These are phyloP conservation scores for Bipolaris gigantea DNA, from an alignment of 2,329 filamentous ascomycete species.

Conservation along the genomic window DNA sequence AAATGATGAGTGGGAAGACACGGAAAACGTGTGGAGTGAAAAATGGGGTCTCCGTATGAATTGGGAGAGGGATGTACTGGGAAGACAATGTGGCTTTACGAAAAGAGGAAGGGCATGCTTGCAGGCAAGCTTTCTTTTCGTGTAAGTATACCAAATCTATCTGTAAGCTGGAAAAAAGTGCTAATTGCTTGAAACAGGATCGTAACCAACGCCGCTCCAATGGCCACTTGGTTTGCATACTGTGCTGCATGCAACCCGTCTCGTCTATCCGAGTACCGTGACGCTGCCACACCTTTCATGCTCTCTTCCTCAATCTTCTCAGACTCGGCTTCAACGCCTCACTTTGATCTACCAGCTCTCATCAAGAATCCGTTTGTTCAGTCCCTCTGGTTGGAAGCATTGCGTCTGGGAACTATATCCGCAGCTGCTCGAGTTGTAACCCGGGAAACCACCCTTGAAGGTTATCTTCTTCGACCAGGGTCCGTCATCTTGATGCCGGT, in stretches of 20 bases:
- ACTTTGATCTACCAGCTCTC: background rate
- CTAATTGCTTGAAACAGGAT: background rate
- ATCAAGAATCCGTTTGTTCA: background rate
- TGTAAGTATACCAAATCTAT: background rate
- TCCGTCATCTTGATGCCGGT: background rate
- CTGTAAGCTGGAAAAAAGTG: background rate
- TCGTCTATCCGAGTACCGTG: background rate
- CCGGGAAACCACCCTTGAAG: background rate
- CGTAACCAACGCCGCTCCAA: background rate
- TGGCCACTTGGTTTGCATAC: constrained; percentile 1
- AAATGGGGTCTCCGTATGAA: constrained; percentile 1
- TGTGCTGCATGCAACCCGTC: background rate
- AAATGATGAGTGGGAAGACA: background rate
- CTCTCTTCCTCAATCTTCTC: background rate
- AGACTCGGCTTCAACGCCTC: background rate
- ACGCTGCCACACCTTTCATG: background rate
- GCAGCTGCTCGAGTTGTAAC: background rate
- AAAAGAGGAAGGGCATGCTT: background rate
- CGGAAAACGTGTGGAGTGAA: background rate
- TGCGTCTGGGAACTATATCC: background rate
- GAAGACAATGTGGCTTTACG: background rate
- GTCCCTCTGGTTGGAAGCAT: background rate
- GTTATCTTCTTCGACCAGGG: background rate
- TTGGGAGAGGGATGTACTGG: background rate
- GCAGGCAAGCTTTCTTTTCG: background rate